These are phyloP conservation scores for Ogataea neopini DNA, from an alignment of 805 yeast species.

Conservation along the genomic window DNA sequence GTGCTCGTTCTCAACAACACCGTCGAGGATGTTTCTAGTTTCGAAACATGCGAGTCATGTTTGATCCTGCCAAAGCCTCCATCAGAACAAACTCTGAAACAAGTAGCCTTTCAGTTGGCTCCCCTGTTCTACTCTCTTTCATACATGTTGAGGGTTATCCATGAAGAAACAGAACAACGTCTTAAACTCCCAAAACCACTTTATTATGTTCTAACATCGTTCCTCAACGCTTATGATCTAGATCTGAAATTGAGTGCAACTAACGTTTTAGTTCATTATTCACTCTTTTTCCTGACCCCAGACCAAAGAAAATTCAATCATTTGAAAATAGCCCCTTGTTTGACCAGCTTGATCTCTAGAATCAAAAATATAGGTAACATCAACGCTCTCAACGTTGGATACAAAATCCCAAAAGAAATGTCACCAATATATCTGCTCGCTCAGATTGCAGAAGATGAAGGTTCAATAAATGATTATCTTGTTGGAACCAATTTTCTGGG, in stretches of 20 bases:
- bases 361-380: conserved; percentile 20
- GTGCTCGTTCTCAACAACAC: conserved; percentile 23
- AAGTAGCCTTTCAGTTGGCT: conserved; percentile 22
- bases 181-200: conserved; percentile 28
- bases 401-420: conserved; percentile 30
- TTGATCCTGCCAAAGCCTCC: conserved; percentile 25
- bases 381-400: conserved; percentile 24
- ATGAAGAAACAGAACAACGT: neutral
- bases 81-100: conserved; percentile 18
- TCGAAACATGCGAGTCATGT: conserved; percentile 18
- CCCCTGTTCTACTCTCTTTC: conserved; percentile 31
- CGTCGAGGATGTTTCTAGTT: conserved; percentile 13
- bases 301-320: conserved; percentile 21
- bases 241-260: conserved; percentile 29
- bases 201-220: conserved; percentile 28
- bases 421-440: conserved; percentile 38
- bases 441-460: conserved; percentile 36
- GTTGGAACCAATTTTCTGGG: conserved; percentile 37
- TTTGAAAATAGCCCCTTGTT: conserved; percentile 26
- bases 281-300: conserved; percentile 19
- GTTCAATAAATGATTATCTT: conserved; percentile 34
- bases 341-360: conserved; percentile 25
- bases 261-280: conserved; percentile 32
- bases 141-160: conserved; percentile 19
- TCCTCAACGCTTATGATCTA: conserved; percentile 27